Base-by-base conservation (phyloP, 768 basidiomycete genomes). In the Xerocomellus amylosporus region DNA sequence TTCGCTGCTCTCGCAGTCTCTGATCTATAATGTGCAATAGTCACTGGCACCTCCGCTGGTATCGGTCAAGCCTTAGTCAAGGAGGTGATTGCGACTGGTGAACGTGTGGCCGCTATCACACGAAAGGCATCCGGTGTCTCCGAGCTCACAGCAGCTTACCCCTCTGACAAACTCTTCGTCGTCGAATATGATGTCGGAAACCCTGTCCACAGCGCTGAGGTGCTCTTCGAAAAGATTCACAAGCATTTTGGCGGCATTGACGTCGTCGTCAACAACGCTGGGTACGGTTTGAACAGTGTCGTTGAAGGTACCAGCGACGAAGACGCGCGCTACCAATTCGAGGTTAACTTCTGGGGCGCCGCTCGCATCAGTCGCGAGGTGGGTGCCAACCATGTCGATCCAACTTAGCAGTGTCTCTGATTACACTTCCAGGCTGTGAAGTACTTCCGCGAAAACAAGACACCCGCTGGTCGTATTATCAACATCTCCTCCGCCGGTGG, bases 21-120 rank as follows among this genome's bases (percentile, higher is more conserved):
- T 64, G 22, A 56, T 30, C 13, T 14, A 12, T 28, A 30, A 30
- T 10, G 12, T 28, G 1, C 10, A 14, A 38, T 10, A 76, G 79
- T 77, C 42, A 77, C 75, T 17, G 77, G 77, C 36, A 62, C 75
- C 4, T 74, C 73, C 1, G 54, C 73, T 1, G 75, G 77, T 17
- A 71, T 79, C 37, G 76, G 77, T 2, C 67, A 67, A 17, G 51
- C 59, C 13, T 60, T 71, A 17, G 66, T 67, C 20, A 69, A 61
- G 20, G 59, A 69, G 1, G 67, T 58, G 10, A 59, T 70, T 7
- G 54, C 55, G 10, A n/a, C 53, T 14, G 70, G 69, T 3, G 70
- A 71, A 42, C 61, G 66, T 40, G 64, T 64, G 7, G 61, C 70
- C 7, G 70, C 65, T 10, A 60, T 71, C 24, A 59, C 66, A 0